A percentile compares a stretch with the other conserved stretches of the same genome.
These are phyloP conservation scores for Suhomyces wounanorum DNA, from an alignment of 1,139 yeast species.

Conservation along the genomic window DNA sequence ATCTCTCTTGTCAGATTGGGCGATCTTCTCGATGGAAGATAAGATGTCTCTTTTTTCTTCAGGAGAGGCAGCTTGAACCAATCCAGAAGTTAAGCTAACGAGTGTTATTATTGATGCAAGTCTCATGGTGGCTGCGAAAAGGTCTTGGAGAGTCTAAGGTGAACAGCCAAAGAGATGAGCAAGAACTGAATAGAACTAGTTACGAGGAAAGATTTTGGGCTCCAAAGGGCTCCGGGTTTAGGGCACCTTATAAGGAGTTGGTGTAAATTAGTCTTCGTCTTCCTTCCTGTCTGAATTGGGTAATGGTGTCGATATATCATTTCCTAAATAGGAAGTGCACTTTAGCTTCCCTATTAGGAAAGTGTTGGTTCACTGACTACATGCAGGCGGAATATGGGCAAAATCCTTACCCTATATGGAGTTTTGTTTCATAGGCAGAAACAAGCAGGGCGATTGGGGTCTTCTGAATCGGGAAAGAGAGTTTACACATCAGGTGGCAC, in stretches of 20 bases:
- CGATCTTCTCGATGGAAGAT: background rate
- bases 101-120: constrained; percentile 19
- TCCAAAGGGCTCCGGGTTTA: background rate
- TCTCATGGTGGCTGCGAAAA: constrained; percentile 19
- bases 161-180: background rate
- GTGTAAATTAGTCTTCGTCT: background rate
- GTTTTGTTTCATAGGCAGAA: background rate
- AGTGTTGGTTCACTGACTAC: background rate
- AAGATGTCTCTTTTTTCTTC: background rate
- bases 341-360: constrained; percentile 19
- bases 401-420: constrained; percentile 1
- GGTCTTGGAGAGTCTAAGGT: background rate
- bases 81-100: constrained; percentile 16
- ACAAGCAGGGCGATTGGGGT: background rate
- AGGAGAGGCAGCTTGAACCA: constrained; percentile 15
- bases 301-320: constrained; percentile 5
- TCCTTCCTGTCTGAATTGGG: constrained; percentile 3
- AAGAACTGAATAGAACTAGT: background rate
- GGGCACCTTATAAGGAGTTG: constrained; percentile 4
- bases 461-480: background rate
- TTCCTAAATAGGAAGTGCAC: constrained; percentile 11
- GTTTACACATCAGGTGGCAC: background rate
- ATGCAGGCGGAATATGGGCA: background rate
- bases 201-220: constrained; percentile 2
- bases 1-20: constrained; percentile 2